Evolutionary conservation across 768 basidiomycete genomes (phyloP).

Genomic region (Boletus coccyginus): DNA sequence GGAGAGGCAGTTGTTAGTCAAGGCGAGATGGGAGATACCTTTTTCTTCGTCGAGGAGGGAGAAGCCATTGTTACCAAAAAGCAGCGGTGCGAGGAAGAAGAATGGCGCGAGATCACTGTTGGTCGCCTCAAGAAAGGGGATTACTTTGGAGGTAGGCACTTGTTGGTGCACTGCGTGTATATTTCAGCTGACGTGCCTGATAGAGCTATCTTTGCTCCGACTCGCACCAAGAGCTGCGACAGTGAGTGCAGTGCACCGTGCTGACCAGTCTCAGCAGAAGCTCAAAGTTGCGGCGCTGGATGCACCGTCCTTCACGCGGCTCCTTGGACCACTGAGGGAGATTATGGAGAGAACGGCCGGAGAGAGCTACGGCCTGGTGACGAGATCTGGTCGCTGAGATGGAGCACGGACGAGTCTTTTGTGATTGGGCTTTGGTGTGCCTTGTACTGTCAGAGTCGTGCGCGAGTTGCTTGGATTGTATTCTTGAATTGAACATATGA

Average conservation of each 20-base stretch:
- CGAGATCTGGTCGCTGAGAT: constrained; percentile 33
- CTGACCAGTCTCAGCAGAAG: constrained; percentile 50
- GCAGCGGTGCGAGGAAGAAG: constrained; percentile 55
- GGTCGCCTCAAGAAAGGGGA: constrained; percentile 84
- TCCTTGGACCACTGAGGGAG: constrained; percentile 89
- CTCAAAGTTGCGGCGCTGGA: constrained; percentile 94
- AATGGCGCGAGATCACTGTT: constrained; percentile 64
- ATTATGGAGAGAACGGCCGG: constrained; percentile 92
- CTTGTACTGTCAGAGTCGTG: constrained; percentile 3
- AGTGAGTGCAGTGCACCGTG: constrained; percentile 68
- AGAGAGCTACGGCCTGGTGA: constrained; percentile 54
- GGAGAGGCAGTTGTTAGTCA: constrained; percentile 87
- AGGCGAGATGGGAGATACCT: constrained; percentile 95
- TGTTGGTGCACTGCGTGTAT: not conserved
- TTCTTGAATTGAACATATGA: not conserved
- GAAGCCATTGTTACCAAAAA: constrained; percentile 84
- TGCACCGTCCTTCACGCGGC: constrained; percentile 88
- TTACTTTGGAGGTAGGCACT: constrained; percentile 89
- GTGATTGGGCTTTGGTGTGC: not conserved
- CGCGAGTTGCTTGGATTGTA: not conserved
- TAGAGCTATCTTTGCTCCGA: constrained; percentile 89
- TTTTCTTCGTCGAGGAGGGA: constrained; percentile 97
- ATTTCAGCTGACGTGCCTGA: constrained; percentile 6
- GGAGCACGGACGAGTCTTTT: not conserved
- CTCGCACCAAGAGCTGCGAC: constrained; percentile 94